Conservation (phyloP, 192 early-diverging fungal genomes). For the Diversispora eburnea region DNA sequence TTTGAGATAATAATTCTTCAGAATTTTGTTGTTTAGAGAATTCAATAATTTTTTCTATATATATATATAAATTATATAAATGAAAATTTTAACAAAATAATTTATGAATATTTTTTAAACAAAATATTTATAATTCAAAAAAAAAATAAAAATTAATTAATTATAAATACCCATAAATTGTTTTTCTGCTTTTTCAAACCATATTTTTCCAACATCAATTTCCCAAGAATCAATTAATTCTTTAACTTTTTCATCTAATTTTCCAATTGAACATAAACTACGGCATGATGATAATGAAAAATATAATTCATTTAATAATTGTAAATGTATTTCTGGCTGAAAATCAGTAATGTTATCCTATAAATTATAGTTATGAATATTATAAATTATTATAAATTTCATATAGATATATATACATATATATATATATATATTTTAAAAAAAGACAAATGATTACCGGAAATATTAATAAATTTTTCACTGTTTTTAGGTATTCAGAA, state of each 20-base stretch:
- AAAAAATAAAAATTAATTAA: background rate
- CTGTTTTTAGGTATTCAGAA: slow-evolving; percentile 44
- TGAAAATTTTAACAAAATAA: background rate
- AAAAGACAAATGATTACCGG: slow-evolving; percentile 36
- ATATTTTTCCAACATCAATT: background rate
- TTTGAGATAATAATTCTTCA: background rate
- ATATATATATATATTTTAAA: too few species aligned
- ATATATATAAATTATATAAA: background rate
- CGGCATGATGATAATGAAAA: slow-evolving; percentile 2
- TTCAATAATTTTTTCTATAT: background rate
- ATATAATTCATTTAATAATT: slow-evolving; percentile 17
- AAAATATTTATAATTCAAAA: background rate
- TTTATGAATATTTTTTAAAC: too few species aligned
- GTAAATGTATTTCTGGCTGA: slow-evolving; percentile 9
- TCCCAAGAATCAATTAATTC: slow-evolving; percentile 1
- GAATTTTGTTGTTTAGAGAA: background rate
- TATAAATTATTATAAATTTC: background rate
- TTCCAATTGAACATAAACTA: background rate
- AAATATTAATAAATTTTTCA: slow-evolving; percentile 44
- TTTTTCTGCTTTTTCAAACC: slow-evolving; percentile 3
- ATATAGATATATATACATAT: too few species aligned
- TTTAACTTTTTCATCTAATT: slow-evolving; percentile 8
- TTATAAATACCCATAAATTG: background rate
- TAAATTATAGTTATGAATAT: background rate
- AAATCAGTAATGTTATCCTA: slow-evolving; percentile 10